A percentile compares a stretch with the other conserved stretches of the same genome.
These are phyloP conservation scores for Pseudocercospora fuligena DNA, from an alignment of 2,329 filamentous ascomycete genomes.

Conservation along the genomic window DNA sequence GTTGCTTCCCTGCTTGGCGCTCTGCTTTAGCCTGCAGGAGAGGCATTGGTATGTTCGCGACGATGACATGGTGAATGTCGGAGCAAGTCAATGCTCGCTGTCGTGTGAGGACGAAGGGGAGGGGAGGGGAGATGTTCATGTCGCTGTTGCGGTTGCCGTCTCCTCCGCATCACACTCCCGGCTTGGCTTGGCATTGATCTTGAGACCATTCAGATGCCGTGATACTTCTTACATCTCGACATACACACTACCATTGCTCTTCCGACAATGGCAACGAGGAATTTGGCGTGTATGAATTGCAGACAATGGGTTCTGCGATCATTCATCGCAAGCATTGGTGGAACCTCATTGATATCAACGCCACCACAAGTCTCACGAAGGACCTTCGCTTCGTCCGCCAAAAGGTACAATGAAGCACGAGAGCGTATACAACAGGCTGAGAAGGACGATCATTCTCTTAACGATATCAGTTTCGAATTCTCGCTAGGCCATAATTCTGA, in stretches of 20 bases:
- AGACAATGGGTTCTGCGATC: constrained; percentile 36
- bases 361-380: constrained; percentile 25
- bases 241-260: constrained; percentile 21
- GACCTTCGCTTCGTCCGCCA: constrained; percentile 29
- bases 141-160: not conserved
- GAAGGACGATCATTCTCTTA: constrained; percentile 28
- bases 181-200: constrained; percentile 10
- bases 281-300: constrained; percentile 30
- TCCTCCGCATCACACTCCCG: constrained; percentile 10
- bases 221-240: not conserved
- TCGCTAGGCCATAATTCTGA: not conserved
- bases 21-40: constrained; percentile 37
- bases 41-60: constrained; percentile 40
- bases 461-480: constrained; percentile 30
- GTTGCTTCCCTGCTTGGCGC: constrained; percentile 22
- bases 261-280: constrained; percentile 22
- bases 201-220: not conserved
- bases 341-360: constrained; percentile 14
- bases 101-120: constrained; percentile 10
- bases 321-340: constrained; percentile 39
- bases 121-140: constrained; percentile 3
- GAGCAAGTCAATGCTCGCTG: not conserved
- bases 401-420: constrained; percentile 28
- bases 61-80: constrained; percentile 30
- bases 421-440: constrained; percentile 27